phyloP scores from a whole-genome alignment of 805 yeast species.

The Tanozyma kutaoensis region DNA sequence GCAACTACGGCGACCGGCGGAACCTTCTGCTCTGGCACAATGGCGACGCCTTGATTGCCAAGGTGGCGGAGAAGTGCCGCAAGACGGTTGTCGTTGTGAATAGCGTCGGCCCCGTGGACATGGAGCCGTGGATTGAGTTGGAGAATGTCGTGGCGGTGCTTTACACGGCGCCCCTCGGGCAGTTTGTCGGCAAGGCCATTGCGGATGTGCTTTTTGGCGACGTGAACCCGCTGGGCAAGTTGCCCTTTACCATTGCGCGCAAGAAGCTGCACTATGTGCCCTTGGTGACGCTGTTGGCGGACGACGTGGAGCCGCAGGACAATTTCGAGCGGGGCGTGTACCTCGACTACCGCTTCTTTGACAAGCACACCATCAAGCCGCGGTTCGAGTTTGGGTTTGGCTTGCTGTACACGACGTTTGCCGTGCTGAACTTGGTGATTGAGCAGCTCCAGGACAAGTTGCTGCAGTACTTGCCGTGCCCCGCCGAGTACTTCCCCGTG shows the following conservation, averaged over 20 bases:
- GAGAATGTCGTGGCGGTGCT: conserved; percentile 47
- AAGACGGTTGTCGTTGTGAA: conserved; percentile 49
- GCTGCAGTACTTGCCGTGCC: conserved; percentile 31
- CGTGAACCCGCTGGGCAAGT: conserved; percentile 46
- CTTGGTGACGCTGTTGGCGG: conserved; percentile 21
- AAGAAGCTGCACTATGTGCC: conserved; percentile 33
- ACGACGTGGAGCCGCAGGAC: conserved; percentile 23
- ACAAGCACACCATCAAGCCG: conserved; percentile 40
- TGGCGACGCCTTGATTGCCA: conserved; percentile 39
- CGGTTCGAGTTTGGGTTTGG: conserved; percentile 54
- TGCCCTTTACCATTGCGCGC: conserved; percentile 52
- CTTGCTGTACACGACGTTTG: conserved; percentile 37
- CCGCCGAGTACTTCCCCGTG: conserved; percentile 31
- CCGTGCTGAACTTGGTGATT: conserved; percentile 22
- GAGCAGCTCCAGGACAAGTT: conserved; percentile 27
- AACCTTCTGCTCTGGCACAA: conserved; percentile 43
- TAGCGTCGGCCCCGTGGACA: conserved; percentile 45
- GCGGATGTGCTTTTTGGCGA: conserved; percentile 50
- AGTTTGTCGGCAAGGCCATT: conserved; percentile 40
- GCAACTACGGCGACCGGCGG: conserved; percentile 44
- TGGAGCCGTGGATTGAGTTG: conserved; percentile 44
- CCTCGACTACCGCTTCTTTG: conserved; percentile 46
- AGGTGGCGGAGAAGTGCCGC: conserved; percentile 33
- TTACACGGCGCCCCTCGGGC: conserved; percentile 46
- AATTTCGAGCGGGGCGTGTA: conserved; percentile 33